These are phyloP conservation scores for Vitis labrusca DNA, from an alignment of 164 flowering plant species.

Conservation along the genomic window DNA sequence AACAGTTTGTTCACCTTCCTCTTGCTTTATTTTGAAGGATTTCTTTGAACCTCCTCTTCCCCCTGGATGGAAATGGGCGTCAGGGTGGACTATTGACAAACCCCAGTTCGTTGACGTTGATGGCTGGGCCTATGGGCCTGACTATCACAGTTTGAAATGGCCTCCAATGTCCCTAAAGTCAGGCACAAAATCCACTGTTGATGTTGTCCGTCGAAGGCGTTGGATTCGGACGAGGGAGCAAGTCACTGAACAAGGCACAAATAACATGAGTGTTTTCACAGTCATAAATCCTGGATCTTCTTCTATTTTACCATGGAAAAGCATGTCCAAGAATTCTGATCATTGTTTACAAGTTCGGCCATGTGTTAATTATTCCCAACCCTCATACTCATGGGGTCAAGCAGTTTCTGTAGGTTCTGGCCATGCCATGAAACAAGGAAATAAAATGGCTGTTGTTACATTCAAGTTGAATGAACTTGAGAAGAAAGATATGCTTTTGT, in stretches of 20 bases:
- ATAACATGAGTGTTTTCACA: constrained; percentile 20
- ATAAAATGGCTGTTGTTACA: constrained; percentile 28
- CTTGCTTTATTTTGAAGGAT: constrained; percentile 41
- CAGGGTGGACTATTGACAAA: constrained; percentile 68
- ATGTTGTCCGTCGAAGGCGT: constrained; percentile 68
- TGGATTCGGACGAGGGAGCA: constrained; percentile 67
- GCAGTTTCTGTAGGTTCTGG: constrained; percentile 49
- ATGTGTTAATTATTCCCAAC: constrained; percentile 36
- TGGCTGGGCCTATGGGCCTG: constrained; percentile 84
- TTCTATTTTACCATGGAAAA: constrained; percentile 80
- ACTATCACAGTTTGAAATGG: constrained; percentile 62
- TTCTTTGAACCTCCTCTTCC: constrained; percentile 76
- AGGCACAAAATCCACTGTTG: constrained; percentile 42
- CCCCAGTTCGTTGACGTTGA: constrained; percentile 60
- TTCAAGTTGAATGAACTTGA: constrained; percentile 78
- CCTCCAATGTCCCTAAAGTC: constrained; percentile 59
- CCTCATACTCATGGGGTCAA: constrained; percentile 69
- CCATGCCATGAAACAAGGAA: constrained; percentile 41
- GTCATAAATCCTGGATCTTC: constrained; percentile 70
- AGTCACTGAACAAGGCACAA: constrained; percentile 15
- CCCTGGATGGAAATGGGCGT: constrained; percentile 71
- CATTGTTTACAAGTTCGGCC: constrained; percentile 84
- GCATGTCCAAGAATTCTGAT: constrained; percentile 53
- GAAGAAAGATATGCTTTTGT: constrained; percentile 82
- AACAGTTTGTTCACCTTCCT: constrained; percentile 2